Base-by-base conservation (phyloP, 2,329 filamentous ascomycete species). In the Colletotrichum gigasporum region DNA sequence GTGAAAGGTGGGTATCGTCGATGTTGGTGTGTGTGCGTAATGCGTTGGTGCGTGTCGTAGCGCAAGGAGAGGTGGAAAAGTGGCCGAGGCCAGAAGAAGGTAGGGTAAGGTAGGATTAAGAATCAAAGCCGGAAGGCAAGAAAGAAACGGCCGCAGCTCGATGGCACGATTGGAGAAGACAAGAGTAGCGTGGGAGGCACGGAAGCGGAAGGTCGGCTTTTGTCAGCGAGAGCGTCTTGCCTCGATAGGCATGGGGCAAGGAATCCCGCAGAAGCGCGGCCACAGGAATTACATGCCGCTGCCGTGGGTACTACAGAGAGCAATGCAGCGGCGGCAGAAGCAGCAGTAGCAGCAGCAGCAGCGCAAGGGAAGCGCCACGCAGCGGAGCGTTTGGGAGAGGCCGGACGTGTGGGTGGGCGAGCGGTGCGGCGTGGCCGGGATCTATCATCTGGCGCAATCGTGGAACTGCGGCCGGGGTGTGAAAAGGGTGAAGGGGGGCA, bases 401-500 rank as follows among this genome's bases (percentile, higher is more conserved):
- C n/a, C n/a, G n/a, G n/a, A n/a, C n/a, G n/a, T n/a, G 42, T 35
- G 48, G 35, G 50, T 41, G 35, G 35, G 35, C 24, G 34, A 34
- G 47, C 48, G 41, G 16, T 47, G 54, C 54, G 60, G 45, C 30
- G 32, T 44, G 18, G 48, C 55, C 41, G 41, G 55, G 45, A 64
- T 61, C 41, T 48, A 55, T 61, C 61, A 61, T 61, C 41, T 64
- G 56, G 61, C 42, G 48, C 61, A 64, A 61, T 54, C 61, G 61
- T 54, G 48, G 56, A 59, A 54, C 56, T 44, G 34, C 32, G 56
- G 24, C 61, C 26, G 34, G 61, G 55, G 30, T 22, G 18, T 39
- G 41, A 39, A 45, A 18, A 20, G 20, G 22, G 45, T 26, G 32
- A 32, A 24, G 20, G 51, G 30, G 30, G 53, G 53, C 7, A 3